These are phyloP conservation scores for Aplosporella prunicola DNA, from an alignment of 2,329 filamentous ascomycete species.

Conservation along the genomic window DNA sequence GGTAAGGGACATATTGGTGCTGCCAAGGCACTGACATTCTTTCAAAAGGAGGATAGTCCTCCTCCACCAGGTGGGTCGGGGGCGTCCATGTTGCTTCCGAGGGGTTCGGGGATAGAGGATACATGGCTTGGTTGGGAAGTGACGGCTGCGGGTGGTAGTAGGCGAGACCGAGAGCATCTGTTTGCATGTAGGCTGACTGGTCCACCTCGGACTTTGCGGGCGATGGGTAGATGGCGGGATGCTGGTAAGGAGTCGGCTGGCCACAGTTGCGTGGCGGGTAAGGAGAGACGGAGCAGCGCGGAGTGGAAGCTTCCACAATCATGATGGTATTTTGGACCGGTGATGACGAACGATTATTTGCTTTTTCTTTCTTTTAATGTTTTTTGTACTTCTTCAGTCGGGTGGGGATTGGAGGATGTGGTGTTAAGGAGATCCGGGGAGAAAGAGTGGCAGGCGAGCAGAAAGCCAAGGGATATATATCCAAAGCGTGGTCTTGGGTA, in stretches of 20 bases:
- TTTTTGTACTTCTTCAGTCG: no score
- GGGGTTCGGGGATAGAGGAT: constrained; percentile 27
- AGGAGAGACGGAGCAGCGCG: constrained; percentile 7
- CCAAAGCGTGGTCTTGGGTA: constrained; percentile 3
- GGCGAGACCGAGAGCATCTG: constrained; percentile 27
- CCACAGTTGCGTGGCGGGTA: no score
- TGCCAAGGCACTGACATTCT: not conserved
- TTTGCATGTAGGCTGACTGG: constrained; percentile 17
- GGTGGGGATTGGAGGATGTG: not conserved
- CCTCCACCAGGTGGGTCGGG: not conserved
- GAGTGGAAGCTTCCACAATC: constrained; percentile 7
- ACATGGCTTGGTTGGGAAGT: constrained; percentile 15
- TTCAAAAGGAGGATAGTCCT: not conserved
- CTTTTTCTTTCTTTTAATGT: no score
- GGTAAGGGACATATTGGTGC: constrained; percentile 1
- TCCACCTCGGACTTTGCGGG: constrained; percentile 23
- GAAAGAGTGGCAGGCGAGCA: constrained; percentile 17
- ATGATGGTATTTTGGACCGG: no score
- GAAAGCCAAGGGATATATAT: constrained; percentile 11
- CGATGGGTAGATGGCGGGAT: constrained; percentile 26
- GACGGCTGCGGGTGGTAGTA: constrained; percentile 16
- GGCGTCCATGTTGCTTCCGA: constrained; percentile 23
- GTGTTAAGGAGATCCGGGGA: constrained; percentile 1
- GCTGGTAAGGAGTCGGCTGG: constrained; percentile 16
- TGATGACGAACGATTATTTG: no score